These are phyloP conservation scores for Kurtzmaniella fragi DNA, from an alignment of 805 yeast genomes.

Conservation along the genomic window DNA sequence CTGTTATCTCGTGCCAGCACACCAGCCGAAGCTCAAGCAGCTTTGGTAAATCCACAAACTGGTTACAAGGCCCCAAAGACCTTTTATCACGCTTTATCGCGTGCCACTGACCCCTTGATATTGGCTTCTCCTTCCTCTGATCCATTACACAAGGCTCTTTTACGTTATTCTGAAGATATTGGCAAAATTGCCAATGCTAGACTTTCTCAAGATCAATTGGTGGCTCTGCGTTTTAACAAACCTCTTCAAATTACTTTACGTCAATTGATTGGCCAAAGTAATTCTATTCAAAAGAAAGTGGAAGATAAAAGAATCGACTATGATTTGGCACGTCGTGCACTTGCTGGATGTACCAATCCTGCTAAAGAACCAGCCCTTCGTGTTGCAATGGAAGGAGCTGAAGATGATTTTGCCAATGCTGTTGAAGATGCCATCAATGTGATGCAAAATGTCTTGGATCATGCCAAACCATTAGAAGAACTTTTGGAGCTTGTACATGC, in stretches of 20 bases:
- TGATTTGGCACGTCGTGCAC: constrained; percentile 63
- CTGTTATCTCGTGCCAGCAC: constrained; percentile 68
- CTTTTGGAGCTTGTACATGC: constrained; percentile 68
- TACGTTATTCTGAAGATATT: constrained; percentile 64
- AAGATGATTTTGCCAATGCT: constrained; percentile 85
- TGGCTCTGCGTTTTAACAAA: constrained; percentile 63
- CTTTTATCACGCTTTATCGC: constrained; percentile 72
- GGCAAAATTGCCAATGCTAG: constrained; percentile 77
- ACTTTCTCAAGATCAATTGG: constrained; percentile 73
- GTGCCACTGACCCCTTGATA: constrained; percentile 60
- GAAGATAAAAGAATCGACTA: constrained; percentile 73
- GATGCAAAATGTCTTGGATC: constrained; percentile 74
- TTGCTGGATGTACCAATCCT: constrained; percentile 37
- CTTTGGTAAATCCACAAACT: constrained; percentile 40
- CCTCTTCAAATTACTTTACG: constrained; percentile 59
- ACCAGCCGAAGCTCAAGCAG: constrained; percentile 80
- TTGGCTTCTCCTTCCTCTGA: constrained; percentile 29
- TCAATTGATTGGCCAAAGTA: constrained; percentile 56
- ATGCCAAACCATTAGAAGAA: constrained; percentile 63
- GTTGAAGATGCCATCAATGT: constrained; percentile 82
- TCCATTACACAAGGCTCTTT: constrained; percentile 57
- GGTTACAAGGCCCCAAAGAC: constrained; percentile 67
- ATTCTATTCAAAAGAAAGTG: constrained; percentile 66
- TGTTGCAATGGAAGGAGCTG: constrained; percentile 75
- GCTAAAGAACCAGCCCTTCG: constrained; percentile 66